Percentiles rank a stretch among this genome's conserved stretches.
Conservation (phyloP, 352 stramenopile species). For the Peronospora tabacina region DNA sequence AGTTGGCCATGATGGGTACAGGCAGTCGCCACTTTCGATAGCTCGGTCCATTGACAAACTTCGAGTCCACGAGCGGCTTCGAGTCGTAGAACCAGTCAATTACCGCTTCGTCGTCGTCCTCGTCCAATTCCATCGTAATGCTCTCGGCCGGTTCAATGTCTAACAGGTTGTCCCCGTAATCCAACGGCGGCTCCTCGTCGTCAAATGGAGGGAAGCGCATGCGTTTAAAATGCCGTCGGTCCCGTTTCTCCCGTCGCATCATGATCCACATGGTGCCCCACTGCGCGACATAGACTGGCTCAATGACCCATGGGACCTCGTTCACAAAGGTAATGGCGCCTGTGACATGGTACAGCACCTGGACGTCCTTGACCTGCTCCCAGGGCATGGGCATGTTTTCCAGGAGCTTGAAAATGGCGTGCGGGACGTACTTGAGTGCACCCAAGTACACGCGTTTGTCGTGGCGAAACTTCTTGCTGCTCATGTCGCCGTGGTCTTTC, state of each 20-base stretch:
- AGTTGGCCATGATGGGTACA: constrained; percentile 96
- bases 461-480: constrained; percentile 97
- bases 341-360: constrained; percentile 99
- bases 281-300: constrained; percentile 99
- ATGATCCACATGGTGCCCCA: constrained; percentile 99
- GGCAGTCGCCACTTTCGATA: constrained; percentile 96
- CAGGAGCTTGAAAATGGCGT: constrained; percentile 98
- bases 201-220: constrained; percentile 99
- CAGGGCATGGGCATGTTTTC: constrained; percentile 99
- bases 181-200: constrained; percentile 96
- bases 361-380: constrained; percentile 98
- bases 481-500: constrained; percentile 99
- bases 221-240: constrained; percentile 98
- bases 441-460: constrained; percentile 99
- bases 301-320: constrained; percentile 98
- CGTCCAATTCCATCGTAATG: constrained; percentile 95
- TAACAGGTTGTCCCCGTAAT: constrained; percentile 96
- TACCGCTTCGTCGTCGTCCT: constrained; percentile 91
- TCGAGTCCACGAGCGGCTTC: constrained; percentile 86
- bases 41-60: constrained; percentile 95
- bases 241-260: constrained; percentile 99
- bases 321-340: constrained; percentile 99
- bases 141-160: constrained; percentile 94
- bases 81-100: constrained; percentile 99
- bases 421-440: constrained; percentile 99